Conservation (phyloP, 2,329 filamentous ascomycete species). For the Bipolaris bicolor region DNA sequence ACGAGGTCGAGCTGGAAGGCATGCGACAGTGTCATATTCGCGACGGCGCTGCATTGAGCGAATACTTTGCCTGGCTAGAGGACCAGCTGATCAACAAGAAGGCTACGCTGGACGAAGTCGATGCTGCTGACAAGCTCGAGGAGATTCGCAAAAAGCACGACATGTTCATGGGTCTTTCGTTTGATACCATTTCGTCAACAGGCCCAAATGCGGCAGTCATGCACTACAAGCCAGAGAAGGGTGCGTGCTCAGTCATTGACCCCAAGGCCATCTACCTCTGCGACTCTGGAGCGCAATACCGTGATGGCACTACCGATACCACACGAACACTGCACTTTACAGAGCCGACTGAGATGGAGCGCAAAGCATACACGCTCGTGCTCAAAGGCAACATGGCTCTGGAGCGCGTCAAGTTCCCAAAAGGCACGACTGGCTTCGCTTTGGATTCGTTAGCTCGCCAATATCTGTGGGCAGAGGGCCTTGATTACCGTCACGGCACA, state of each 20-base stretch:
- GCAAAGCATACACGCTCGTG: conserved; percentile 89
- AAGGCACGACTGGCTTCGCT: conserved; percentile 92
- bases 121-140: conserved; percentile 90
- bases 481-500: conserved; percentile 96
- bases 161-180: conserved; percentile 87
- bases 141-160: conserved; percentile 71
- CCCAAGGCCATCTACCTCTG: conserved; percentile 88
- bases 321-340: conserved; percentile 94
- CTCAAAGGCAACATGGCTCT: conserved; percentile 92
- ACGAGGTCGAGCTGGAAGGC: conserved; percentile 83
- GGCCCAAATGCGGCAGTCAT: conserved; percentile 93
- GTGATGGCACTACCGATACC: conserved; percentile 94
- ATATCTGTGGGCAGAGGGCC: conserved; percentile 87
- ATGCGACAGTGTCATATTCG: conserved; percentile 95
- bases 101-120: conserved; percentile 79
- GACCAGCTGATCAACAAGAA: conserved; percentile 80
- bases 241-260: conserved; percentile 82
- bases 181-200: conserved; percentile 94
- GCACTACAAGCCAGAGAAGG: conserved; percentile 87
- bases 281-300: conserved; percentile 95
- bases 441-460: conserved; percentile 88
- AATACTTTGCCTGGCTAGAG: conserved; percentile 97
- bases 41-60: conserved; percentile 86
- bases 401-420: conserved; percentile 86
- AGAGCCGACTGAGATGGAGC: conserved; percentile 80